These are phyloP conservation scores for Puccinia brachypodii DNA, from an alignment of 1,284 basidiomycete species.

Conservation along the genomic window DNA sequence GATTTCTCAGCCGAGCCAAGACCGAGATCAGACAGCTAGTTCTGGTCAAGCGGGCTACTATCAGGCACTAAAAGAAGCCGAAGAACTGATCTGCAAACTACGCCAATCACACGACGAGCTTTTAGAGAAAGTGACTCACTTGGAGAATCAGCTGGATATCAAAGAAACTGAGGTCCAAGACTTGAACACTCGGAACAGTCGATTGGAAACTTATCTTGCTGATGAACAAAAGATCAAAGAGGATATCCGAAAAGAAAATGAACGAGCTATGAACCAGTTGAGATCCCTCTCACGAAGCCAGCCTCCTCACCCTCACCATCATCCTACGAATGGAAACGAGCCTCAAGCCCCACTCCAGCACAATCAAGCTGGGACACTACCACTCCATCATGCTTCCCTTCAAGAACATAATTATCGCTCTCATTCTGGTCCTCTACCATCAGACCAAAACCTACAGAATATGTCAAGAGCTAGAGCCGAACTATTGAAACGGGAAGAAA, in stretches of 20 bases:
- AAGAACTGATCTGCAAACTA: constrained; percentile 25
- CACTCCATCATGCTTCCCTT: neutral
- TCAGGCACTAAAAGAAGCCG: constrained; percentile 41
- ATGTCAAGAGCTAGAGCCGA: neutral
- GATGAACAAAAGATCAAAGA: constrained; percentile 36
- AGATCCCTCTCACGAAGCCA: constrained; percentile 1
- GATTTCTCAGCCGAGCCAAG: neutral
- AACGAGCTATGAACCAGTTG: constrained; percentile 5
- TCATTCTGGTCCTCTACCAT: neutral
- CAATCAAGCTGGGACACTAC: neutral
- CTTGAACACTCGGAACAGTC: constrained; percentile 16
- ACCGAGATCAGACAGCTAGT: neutral
- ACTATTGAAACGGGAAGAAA: constrained; percentile 19
- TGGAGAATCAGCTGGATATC: constrained; percentile 31
- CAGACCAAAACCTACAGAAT: neutral
- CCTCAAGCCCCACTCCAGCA: neutral
- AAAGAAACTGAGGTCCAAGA: constrained; percentile 18
- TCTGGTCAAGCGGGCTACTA: constrained; percentile 11
- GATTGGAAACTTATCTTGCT: constrained; percentile 21
- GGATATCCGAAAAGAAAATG: neutral
- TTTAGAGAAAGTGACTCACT: constrained; percentile 5
- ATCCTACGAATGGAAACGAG: no score
- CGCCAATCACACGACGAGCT: constrained; percentile 36
- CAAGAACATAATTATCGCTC: neutral
- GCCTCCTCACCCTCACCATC: neutral